These are phyloP conservation scores for Pseudomassariella vexata DNA, from an alignment of 2,329 filamentous ascomycete genomes.

Conservation along the genomic window DNA sequence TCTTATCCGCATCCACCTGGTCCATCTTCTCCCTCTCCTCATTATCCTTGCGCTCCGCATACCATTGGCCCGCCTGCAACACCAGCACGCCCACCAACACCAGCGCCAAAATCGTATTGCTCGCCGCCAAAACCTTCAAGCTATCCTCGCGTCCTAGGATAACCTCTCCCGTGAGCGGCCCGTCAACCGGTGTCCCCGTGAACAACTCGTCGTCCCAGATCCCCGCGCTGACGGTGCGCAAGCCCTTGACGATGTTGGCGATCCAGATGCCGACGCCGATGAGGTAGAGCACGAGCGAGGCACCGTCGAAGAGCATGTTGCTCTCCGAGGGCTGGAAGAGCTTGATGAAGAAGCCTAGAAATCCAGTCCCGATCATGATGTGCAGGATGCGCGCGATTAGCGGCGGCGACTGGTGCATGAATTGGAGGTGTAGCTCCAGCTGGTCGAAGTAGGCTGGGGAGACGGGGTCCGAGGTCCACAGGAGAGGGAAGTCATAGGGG, in stretches of 20 bases:
- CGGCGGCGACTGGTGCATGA: slow-evolving; percentile 85
- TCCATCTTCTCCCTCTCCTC: slow-evolving; percentile 69
- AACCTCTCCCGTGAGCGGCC: slow-evolving; percentile 51
- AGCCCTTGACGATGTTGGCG: slow-evolving; percentile 92
- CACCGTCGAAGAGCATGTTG: slow-evolving; percentile 91
- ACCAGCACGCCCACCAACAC: slow-evolving; percentile 89
- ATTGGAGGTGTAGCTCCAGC: slow-evolving; percentile 83
- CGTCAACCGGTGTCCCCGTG: slow-evolving; percentile 17
- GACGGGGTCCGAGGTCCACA: slow-evolving; percentile 67
- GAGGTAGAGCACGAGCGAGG: slow-evolving; percentile 74
- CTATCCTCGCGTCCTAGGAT: slow-evolving; percentile 81
- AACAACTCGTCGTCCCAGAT: slow-evolving; percentile 43
- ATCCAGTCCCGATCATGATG: slow-evolving; percentile 83
- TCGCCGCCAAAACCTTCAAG: slow-evolving; percentile 83
- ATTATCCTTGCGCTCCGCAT: slow-evolving; percentile 88
- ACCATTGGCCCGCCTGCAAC: slow-evolving; percentile 96
- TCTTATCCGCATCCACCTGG: slow-evolving; percentile 27
- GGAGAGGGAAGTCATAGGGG: slow-evolving; percentile 89
- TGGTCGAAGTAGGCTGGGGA: slow-evolving; percentile 69
- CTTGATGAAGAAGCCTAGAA: slow-evolving; percentile 87
- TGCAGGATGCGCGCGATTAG: slow-evolving; percentile 90
- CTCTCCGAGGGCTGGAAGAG: slow-evolving; percentile 90
- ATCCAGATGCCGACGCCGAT: slow-evolving; percentile 91
- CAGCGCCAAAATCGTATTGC: slow-evolving; percentile 91
- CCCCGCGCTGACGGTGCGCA: slow-evolving; percentile 74